These are phyloP conservation scores for Jamesozyma piceae DNA, from an alignment of 805 yeast species.

Conservation along the genomic window DNA sequence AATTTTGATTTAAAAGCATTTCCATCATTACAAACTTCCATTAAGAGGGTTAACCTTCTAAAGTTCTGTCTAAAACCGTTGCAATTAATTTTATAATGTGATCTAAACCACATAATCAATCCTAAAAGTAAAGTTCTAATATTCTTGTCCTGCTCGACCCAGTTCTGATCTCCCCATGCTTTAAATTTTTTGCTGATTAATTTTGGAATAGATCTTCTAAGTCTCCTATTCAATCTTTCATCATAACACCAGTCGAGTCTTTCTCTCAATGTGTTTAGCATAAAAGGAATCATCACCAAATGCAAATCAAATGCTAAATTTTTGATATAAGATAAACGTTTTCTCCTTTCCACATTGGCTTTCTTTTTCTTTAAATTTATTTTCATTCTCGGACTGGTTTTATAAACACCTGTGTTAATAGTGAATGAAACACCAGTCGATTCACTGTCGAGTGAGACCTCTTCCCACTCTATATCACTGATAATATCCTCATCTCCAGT, in stretches of 20 bases:
- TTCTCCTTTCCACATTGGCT: neutral
- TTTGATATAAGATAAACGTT: slow-evolving; percentile 4
- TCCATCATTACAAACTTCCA: slow-evolving; percentile 1
- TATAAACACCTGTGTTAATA: neutral
- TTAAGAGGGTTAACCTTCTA: slow-evolving; percentile 8
- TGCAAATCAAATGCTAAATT: slow-evolving; percentile 14
- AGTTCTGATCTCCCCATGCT: slow-evolving; percentile 2
- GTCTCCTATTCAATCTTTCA: slow-evolving; percentile 13
- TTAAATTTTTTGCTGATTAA: slow-evolving; percentile 15
- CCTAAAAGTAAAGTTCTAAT: slow-evolving; percentile 18
- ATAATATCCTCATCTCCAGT: slow-evolving; percentile 2
- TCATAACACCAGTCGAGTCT: slow-evolving; percentile 12
- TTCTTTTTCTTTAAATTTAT: slow-evolving; percentile 1
- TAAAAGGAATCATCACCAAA: slow-evolving; percentile 16
- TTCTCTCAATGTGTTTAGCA: slow-evolving; percentile 8
- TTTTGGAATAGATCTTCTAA: slow-evolving; percentile 20
- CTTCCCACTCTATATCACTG: slow-evolving; percentile 24
- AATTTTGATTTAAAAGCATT: neutral
- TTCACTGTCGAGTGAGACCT: slow-evolving; percentile 12
- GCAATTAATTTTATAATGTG: slow-evolving; percentile 18
- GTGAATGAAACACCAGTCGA: neutral
- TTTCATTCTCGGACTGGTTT: neutral
- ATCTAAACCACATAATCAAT: slow-evolving; percentile 20
- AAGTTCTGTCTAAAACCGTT: slow-evolving; percentile 24
- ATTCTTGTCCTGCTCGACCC: neutral